Evolutionary conservation across 805 yeast genomes (phyloP), one percentile per base, ranked within the genome.

Genomic region (Pichia heedii): DNA sequence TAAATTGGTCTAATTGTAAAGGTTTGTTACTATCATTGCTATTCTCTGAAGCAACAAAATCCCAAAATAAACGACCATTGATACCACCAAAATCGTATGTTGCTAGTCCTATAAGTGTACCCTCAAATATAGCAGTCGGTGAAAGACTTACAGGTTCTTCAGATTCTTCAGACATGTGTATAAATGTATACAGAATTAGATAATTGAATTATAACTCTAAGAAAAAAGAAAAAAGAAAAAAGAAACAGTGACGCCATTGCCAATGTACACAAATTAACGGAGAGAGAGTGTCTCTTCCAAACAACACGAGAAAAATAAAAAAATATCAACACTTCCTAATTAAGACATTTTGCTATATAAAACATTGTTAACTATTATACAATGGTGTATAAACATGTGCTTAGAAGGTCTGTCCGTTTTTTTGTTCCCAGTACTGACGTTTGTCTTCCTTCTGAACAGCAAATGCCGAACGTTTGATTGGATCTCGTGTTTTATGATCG

Each of bases 381-480:
- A n/a, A n/a, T n/a, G n/a, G n/a, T n/a, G n/a, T n/a, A 33, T 33
- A n/a, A n/a, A n/a, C n/a, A n/a, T n/a, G 3, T 29, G 18, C 2
- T 26, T 18, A 36, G 24, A 42, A 39, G n/a, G 33, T 47, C 35
- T 30, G 39, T 83, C 98, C 98, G 86, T 48, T 81, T 76, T 13
- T 71, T 65, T 8, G 86, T 73, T 44, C 37, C 52, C 52, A 13
- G 73, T 73, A 42, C 85, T 76, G 46, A 77, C 76, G 41, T 76
- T 80, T 60, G 81, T 80, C 46, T 87, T 67, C 19, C 78, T 65
- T 7, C 95, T 96, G 50, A 38, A 89, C 66, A 3, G 85, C 89
- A 42, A 74, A 77, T 12, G 71, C 73, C 0, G 96, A 87, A 9
- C 16, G 9, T 32, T 32, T 32, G 12, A 20, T 11, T 7, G 19